These are phyloP conservation scores for Candida oleophila DNA, from an alignment of 805 yeast genomes.

Conservation along the genomic window DNA sequence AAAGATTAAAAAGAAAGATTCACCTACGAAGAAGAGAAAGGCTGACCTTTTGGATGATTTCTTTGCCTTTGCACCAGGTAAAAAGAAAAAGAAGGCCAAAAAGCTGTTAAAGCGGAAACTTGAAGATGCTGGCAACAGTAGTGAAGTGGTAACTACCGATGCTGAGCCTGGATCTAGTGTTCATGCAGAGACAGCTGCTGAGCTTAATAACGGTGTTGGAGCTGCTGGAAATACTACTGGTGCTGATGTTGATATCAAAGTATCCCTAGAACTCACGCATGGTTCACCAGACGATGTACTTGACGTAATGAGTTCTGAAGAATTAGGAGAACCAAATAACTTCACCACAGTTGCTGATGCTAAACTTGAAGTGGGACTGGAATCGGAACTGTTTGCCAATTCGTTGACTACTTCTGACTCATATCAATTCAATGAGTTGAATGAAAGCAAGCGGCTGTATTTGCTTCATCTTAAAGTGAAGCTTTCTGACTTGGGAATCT, in stretches of 20 bases:
- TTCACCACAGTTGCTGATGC: too few relatives aligned
- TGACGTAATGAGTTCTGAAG: too few relatives aligned
- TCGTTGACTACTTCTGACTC: neutral
- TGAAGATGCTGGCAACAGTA: neutral
- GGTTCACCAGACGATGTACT: too few relatives aligned
- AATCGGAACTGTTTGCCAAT: neutral
- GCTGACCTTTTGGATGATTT: slow-evolving; percentile 25
- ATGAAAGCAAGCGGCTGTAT: slow-evolving; percentile 3
- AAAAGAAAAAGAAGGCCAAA: slow-evolving; percentile 14
- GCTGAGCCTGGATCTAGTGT: neutral
- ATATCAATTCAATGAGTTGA: slow-evolving; percentile 9
- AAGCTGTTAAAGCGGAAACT: slow-evolving; percentile 9
- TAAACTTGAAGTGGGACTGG: neutral
- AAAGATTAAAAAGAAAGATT: neutral
- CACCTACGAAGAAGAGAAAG: slow-evolving; percentile 1
- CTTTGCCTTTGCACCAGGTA: slow-evolving; percentile 19
- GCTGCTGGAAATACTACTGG: too few relatives aligned
- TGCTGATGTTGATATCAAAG: too few relatives aligned
- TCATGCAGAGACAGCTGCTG: neutral
- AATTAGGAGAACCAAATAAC: too few relatives aligned
- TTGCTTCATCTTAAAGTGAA: neutral
- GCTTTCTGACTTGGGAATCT: neutral
- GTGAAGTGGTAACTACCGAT: neutral
- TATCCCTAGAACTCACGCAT: too few relatives aligned
- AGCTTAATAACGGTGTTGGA: neutral